Evolutionary conservation across 306 rosid genomes (phyloP).

Genomic region (Sicyos baderoa): DNA sequence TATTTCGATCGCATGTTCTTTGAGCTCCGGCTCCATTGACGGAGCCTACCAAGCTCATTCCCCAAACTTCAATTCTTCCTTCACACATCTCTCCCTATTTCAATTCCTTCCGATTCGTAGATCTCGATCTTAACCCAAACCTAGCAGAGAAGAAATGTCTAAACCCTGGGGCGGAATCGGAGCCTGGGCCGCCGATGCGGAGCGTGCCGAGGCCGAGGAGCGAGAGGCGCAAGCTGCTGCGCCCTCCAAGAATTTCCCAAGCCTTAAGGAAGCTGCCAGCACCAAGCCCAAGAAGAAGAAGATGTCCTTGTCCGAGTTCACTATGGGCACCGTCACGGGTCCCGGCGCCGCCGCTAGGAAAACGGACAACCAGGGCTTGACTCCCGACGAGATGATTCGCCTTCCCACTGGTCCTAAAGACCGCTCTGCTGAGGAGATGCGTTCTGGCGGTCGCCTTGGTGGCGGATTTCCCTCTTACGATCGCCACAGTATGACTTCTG

Average conservation of each 20-base stretch:
- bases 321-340: constrained; percentile 4
- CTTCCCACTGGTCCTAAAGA: constrained; percentile 88
- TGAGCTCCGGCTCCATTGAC: constrained; percentile 73
- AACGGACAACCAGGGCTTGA: constrained; percentile 31
- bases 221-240: constrained; percentile 42
- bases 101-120: constrained; percentile 22
- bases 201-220: constrained; percentile 86
- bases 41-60: constrained; percentile 46
- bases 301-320: constrained; percentile 38
- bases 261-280: constrained; percentile 63
- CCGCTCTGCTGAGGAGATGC: constrained; percentile 73
- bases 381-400: constrained; percentile 66
- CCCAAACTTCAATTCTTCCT: neutral
- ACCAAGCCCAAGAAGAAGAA: constrained; percentile 73
- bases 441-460: constrained; percentile 40
- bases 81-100: neutral
- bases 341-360: constrained; percentile 1
- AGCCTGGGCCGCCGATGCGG: constrained; percentile 94
- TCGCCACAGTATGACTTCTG: constrained; percentile 28
- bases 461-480: constrained; percentile 66
- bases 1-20: constrained; percentile 35
- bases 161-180: constrained; percentile 85
- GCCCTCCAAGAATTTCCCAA: constrained; percentile 54
- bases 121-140: constrained; percentile 25
- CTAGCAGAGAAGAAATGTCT: constrained; percentile 35